Conservation (phyloP, 2,329 filamentous ascomycete species). For the Calonectria honghensis region DNA sequence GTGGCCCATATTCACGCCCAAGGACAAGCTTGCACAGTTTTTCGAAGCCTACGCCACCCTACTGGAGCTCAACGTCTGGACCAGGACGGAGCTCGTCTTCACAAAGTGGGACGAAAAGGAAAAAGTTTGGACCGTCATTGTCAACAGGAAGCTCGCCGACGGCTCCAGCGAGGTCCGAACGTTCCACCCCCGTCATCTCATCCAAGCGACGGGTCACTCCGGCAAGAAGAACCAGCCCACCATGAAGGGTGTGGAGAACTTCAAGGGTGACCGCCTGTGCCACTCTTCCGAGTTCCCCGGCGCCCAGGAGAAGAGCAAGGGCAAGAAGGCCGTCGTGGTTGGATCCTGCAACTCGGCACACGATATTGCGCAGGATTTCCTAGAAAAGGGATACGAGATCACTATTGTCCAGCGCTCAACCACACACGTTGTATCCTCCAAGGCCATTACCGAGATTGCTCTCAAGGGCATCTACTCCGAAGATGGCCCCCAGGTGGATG, state of each 20-base stretch:
- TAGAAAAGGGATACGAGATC: constrained; percentile 79
- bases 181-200: constrained; percentile 77
- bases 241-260: constrained; percentile 74
- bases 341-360: constrained; percentile 82
- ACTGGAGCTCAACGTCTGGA: constrained; percentile 83
- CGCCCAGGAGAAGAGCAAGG: constrained; percentile 66
- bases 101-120: constrained; percentile 70
- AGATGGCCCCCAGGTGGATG: constrained; percentile 75
- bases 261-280: constrained; percentile 75
- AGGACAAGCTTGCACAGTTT: constrained; percentile 82
- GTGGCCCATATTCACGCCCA: constrained; percentile 83
- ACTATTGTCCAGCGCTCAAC: constrained; percentile 82
- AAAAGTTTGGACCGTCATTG: constrained; percentile 72
- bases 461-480: constrained; percentile 72
- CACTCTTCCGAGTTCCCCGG: constrained; percentile 78
- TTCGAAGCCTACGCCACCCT: constrained; percentile 79
- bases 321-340: constrained; percentile 78
- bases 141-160: constrained; percentile 71
- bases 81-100: constrained; percentile 67
- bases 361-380: constrained; percentile 81
- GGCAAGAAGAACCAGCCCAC: constrained; percentile 78
- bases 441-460: constrained; percentile 70
- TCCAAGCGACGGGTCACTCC: constrained; percentile 81
- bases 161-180: constrained; percentile 70
- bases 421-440: constrained; percentile 78